Percentiles rank a stretch among this genome's conserved stretches.
phyloP scores from a whole-genome alignment of 192 early-diverging fungal genomes.

The Podila minutissima region DNA sequence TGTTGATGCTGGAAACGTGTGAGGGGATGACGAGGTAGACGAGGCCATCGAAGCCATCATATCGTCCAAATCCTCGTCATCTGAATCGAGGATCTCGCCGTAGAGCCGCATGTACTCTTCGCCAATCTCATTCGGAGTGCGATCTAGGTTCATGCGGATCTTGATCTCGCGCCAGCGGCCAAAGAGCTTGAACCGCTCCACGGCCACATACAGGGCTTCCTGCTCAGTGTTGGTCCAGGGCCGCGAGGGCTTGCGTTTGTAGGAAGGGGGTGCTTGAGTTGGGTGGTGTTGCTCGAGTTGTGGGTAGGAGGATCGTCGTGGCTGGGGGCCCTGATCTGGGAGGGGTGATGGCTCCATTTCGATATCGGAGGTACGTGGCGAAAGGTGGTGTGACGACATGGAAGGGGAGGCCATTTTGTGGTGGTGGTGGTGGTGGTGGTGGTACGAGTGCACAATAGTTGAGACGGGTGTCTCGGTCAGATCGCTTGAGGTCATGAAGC shows the following conservation, averaged over 20 bases:
- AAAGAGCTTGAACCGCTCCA: conserved; percentile 29
- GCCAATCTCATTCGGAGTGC: conserved; percentile 26
- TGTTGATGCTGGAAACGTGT: not conserved
- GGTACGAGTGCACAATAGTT: not conserved
- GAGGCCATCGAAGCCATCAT: not conserved
- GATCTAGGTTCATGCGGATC: conserved; percentile 27
- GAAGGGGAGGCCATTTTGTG: not conserved
- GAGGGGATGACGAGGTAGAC: not conserved
- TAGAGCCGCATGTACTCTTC: conserved; percentile 46
- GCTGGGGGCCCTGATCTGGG: not conserved
- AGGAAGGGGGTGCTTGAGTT: conserved; percentile 2
- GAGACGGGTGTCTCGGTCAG: conserved; percentile 20
- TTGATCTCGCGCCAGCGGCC: conserved; percentile 34
- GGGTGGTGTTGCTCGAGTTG: not conserved
- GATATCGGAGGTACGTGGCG: not conserved
- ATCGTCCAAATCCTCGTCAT: conserved; percentile 11
- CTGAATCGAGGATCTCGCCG: conserved; percentile 32
- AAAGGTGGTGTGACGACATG: not conserved
- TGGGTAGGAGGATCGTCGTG: not conserved
- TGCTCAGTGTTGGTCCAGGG: conserved; percentile 37
- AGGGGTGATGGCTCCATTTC: not conserved
- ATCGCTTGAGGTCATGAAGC: conserved; percentile 40
- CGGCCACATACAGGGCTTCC: conserved; percentile 42
- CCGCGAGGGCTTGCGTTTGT: not conserved
- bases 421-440: not conserved